A percentile compares a stretch with the other conserved stretches of the same genome.
Evolutionary conservation across 192 early-diverging fungal genomes (phyloP).

Genomic region (Backusella tuberculispora): DNA sequence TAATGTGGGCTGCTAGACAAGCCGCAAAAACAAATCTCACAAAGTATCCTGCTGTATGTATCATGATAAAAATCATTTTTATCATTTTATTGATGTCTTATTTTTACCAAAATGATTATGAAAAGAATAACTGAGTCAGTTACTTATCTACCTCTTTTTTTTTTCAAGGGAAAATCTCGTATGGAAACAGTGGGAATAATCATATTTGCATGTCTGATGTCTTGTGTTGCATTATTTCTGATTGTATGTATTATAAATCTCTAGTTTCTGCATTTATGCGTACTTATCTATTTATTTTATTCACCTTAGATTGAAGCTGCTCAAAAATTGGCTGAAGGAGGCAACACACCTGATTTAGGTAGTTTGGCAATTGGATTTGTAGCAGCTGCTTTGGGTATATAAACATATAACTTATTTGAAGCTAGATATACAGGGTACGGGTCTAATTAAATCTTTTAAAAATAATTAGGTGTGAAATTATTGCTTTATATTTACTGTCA

Average conservation of each 20-base stretch:
- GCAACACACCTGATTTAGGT: conserved; percentile 52
- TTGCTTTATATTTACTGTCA: conserved; percentile 72
- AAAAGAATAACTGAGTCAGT: neutral
- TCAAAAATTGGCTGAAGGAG: conserved; percentile 53
- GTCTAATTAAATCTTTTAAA: neutral
- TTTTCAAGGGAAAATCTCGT: conserved; percentile 63
- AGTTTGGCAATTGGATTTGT: conserved; percentile 57
- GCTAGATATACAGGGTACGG: neutral
- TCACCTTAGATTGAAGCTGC: conserved; percentile 59
- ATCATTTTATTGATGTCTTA: neutral
- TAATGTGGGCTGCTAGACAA: conserved; percentile 63
- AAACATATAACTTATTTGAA: neutral
- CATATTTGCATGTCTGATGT: conserved; percentile 80
- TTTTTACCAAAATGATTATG: neutral
- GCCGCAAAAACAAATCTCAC: conserved; percentile 64
- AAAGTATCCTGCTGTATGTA: conserved; percentile 69
- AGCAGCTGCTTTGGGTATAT: conserved; percentile 54
- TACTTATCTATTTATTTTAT: neutral
- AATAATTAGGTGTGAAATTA: conserved; percentile 56
- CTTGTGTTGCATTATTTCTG: conserved; percentile 69
- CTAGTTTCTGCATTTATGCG: neutral
- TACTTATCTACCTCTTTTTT: neutral
- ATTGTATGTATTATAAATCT: conserved; percentile 49
- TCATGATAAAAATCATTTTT: neutral
- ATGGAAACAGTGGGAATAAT: conserved; percentile 82